A percentile compares a stretch with the other conserved stretches of the same genome.
Conservation (phyloP, 2,329 filamentous ascomycete species). For the Fusarium domesticum region DNA sequence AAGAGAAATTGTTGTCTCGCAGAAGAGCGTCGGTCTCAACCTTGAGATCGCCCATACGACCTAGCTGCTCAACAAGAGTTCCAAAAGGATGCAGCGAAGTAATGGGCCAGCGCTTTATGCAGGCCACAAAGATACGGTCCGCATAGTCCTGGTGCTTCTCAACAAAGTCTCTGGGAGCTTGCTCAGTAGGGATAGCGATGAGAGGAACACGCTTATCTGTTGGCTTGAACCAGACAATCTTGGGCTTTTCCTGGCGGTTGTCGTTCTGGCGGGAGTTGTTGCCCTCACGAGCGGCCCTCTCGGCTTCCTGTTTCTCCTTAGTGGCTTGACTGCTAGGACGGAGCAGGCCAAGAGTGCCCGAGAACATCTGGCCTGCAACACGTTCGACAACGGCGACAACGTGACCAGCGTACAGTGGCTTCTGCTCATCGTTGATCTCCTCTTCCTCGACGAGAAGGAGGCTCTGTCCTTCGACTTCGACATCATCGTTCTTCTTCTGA, state of each 20-base stretch:
- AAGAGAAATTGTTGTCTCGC: conserved; percentile 97
- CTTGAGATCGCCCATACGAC: conserved; percentile 94
- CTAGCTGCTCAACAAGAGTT: conserved; percentile 93
- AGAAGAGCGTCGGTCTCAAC: conserved; percentile 97
- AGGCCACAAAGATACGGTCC: conserved; percentile 96
- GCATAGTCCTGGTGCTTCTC: conserved; percentile 98
- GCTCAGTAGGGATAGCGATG: conserved; percentile 97
- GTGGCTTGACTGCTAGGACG: conserved; percentile 97
- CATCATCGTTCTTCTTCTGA: conserved; percentile 99
- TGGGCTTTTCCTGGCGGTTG: conserved; percentile 87
- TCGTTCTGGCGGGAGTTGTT: conserved; percentile 68
- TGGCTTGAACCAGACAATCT: conserved; percentile 99
- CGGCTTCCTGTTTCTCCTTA: conserved; percentile 98
- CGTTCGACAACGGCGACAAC: conserved; percentile 97
- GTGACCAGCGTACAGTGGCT: conserved; percentile 94
- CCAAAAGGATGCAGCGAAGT: conserved; percentile 99
- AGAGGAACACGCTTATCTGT: conserved; percentile 98
- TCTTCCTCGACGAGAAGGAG: conserved; percentile 95
- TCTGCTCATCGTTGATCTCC: conserved; percentile 97
- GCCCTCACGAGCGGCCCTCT: conserved; percentile 87
- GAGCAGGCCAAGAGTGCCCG: conserved; percentile 87
- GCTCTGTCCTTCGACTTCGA: conserved; percentile 97
- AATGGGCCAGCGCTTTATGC: conserved; percentile 99
- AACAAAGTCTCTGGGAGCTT: conserved; percentile 95
- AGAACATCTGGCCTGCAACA: conserved; percentile 98